These are phyloP conservation scores for Metschnikowia picachoensis DNA, from an alignment of 805 yeast genomes.

Conservation along the genomic window DNA sequence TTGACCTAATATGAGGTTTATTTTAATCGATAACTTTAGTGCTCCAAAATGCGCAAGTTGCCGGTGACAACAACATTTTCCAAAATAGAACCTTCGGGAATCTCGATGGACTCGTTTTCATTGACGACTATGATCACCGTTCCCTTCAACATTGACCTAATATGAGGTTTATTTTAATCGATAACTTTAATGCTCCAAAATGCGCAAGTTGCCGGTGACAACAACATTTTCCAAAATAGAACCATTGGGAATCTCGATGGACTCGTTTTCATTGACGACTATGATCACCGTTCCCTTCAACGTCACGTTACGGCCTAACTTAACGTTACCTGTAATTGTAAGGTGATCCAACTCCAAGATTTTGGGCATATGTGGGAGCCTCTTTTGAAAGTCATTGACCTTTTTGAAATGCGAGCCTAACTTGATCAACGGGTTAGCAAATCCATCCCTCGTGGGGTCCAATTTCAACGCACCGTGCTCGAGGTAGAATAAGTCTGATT, in stretches of 20 bases:
- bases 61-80: slow-evolving; percentile 98
- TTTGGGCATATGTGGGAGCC: slow-evolving; percentile 94
- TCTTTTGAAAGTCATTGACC: slow-evolving; percentile 82
- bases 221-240: slow-evolving; percentile 93
- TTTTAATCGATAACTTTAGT: slow-evolving; percentile 34
- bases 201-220: slow-evolving; percentile 93
- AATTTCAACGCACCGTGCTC: slow-evolving; percentile 87
- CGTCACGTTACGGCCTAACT: slow-evolving; percentile 82
- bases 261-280: slow-evolving; percentile 95
- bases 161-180: too few species aligned
- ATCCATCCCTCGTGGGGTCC: slow-evolving; percentile 83
- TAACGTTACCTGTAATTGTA: slow-evolving; percentile 95
- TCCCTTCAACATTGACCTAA: slow-evolving; percentile 81
- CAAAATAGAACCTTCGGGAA: slow-evolving; percentile 92
- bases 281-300: slow-evolving; percentile 96
- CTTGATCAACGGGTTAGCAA: slow-evolving; percentile 89
- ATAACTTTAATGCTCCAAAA: slow-evolving; percentile 69
- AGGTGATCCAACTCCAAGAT: slow-evolving; percentile 95
- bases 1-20: too few species aligned
- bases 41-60: slow-evolving; percentile 90
- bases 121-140: slow-evolving; percentile 97
- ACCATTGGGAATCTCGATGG: slow-evolving; percentile 96
- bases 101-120: slow-evolving; percentile 94
- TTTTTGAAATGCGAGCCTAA: slow-evolving; percentile 96
- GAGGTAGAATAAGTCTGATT: slow-evolving; percentile 87